Evolutionary conservation across 179 eudicot genomes (phyloP).

Genomic region (Silene noctiflora): DNA sequence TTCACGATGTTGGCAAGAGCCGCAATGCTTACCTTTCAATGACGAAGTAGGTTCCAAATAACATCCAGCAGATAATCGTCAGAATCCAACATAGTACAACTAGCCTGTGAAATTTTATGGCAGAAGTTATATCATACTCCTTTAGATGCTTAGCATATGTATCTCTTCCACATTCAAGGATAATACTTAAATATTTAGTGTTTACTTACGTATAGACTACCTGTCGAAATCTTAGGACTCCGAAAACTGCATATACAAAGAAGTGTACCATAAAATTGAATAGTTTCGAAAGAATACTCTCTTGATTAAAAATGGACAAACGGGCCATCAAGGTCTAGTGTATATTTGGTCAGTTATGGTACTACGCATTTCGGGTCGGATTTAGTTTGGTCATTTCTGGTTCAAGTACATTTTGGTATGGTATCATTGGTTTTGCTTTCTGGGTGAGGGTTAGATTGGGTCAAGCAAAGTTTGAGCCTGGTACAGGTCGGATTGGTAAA

Average conservation of each 20-base stretch:
- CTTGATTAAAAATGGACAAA: background rate
- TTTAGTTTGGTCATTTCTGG: too few species aligned
- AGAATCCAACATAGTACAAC: slow-evolving; percentile 57
- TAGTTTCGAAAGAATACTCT: background rate
- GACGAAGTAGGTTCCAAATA: slow-evolving; percentile 64
- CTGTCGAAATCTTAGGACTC: slow-evolving; percentile 42
- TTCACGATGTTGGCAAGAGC: too few species aligned
- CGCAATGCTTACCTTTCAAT: slow-evolving; percentile 44
- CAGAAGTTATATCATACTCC: background rate
- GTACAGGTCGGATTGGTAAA: background rate
- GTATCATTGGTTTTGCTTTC: too few species aligned
- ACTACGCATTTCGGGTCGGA: too few species aligned
- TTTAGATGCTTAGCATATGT: background rate
- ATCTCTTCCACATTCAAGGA: background rate
- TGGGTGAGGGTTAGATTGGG: too few species aligned
- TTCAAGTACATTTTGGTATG: too few species aligned
- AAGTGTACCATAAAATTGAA: slow-evolving; percentile 13
- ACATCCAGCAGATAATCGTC: slow-evolving; percentile 54
- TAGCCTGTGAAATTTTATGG: slow-evolving; percentile 36
- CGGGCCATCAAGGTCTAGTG: too few species aligned
- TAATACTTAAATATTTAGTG: background rate
- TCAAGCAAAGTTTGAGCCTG: too few species aligned
- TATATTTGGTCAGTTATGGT: too few species aligned
- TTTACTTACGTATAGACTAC: slow-evolving; percentile 44
- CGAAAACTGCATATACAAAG: slow-evolving; percentile 39